Conservation (phyloP, 2,329 filamentous ascomycete species). For the Alternaria atra region DNA sequence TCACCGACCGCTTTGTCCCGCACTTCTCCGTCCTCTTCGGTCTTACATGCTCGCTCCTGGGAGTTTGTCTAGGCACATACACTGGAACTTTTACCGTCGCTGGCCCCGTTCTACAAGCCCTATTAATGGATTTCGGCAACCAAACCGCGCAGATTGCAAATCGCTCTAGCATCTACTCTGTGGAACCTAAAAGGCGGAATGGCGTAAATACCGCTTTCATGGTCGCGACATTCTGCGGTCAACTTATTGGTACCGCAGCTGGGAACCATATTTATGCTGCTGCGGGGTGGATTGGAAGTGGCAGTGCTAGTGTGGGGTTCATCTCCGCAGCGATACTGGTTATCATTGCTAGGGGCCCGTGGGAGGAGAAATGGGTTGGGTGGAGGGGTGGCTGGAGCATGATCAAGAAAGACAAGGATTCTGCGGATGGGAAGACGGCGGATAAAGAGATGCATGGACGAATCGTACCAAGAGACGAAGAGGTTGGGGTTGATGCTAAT, state of each 20-base stretch:
- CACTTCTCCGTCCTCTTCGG: constrained; percentile 73
- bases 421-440: constrained; percentile 52
- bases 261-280: constrained; percentile 65
- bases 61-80: constrained; percentile 74
- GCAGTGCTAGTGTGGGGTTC: constrained; percentile 66
- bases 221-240: constrained; percentile 77
- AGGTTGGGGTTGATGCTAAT: constrained; percentile 30
- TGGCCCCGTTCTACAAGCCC: constrained; percentile 76
- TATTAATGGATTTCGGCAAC: constrained; percentile 74
- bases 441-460: constrained; percentile 24
- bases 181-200: constrained; percentile 76
- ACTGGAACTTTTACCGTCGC: constrained; percentile 71
- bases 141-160: constrained; percentile 81
- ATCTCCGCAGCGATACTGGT: constrained; percentile 59
- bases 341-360: constrained; percentile 62
- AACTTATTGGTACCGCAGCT: constrained; percentile 70
- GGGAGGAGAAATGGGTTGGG: constrained; percentile 67
- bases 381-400: constrained; percentile 68
- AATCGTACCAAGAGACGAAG: constrained; percentile 22
- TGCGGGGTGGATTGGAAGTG: constrained; percentile 66
- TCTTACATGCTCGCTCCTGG: constrained; percentile 65
- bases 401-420: constrained; percentile 52
- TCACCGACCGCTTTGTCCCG: constrained; percentile 76
- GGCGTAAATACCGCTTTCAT: constrained; percentile 85
- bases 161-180: constrained; percentile 72